Evolutionary conservation across 164 flowering plant species (phyloP).

Genomic region (Chimonanthus praecox): DNA sequence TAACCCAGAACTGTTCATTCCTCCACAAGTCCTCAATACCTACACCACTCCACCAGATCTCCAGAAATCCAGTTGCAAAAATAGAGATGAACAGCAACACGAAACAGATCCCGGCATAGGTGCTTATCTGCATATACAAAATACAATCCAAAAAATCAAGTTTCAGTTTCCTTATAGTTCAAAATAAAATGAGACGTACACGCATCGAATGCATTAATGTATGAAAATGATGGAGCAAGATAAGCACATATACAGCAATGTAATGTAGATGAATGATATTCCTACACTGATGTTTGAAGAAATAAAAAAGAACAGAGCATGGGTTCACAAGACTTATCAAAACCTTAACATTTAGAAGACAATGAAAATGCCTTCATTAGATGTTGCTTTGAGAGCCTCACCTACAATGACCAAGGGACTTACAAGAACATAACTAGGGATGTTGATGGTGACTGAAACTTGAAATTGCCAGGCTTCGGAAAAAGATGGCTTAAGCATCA

Average conservation of each 20-base stretch:
- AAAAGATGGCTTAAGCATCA: too few relatives aligned
- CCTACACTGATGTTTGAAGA: too few relatives aligned
- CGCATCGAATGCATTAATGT: background rate
- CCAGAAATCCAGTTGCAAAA: constrained; percentile 75
- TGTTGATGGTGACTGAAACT: too few relatives aligned
- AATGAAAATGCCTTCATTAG: too few relatives aligned
- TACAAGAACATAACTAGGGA: too few relatives aligned
- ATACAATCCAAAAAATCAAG: background rate
- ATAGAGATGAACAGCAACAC: constrained; percentile 85
- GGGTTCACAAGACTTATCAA: too few relatives aligned
- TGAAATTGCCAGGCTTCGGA: too few relatives aligned
- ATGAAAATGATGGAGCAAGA: background rate
- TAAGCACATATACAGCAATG: background rate
- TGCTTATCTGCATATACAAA: constrained; percentile 70
- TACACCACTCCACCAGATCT: constrained; percentile 92
- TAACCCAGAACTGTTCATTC: constrained; percentile 98
- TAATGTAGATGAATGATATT: background rate
- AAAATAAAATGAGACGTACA: background rate
- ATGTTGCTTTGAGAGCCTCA: too few relatives aligned
- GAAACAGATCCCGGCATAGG: constrained; percentile 86
- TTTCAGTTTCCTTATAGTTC: background rate
- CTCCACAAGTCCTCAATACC: constrained; percentile 98
- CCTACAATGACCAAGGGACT: too few relatives aligned
- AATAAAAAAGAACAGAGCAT: too few relatives aligned
- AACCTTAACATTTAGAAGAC: too few relatives aligned